Evolutionary conservation across 176 grass and related monocot genomes (phyloP).

Genomic region (Poa pratensis): DNA sequence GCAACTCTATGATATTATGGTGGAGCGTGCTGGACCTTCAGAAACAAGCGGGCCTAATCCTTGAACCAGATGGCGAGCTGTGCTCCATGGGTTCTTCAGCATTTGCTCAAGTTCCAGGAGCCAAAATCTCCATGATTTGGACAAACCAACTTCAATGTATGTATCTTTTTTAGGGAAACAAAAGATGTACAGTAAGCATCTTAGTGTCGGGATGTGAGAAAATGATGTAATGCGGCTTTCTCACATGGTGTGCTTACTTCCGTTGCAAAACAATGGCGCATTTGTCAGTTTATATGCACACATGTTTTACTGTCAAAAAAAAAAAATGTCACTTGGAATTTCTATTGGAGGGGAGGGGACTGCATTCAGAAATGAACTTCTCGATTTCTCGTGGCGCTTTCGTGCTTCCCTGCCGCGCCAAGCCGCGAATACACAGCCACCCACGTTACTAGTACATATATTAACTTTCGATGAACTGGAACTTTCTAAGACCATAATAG

Average conservation of each 20-base stretch:
- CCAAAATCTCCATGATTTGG: conserved; percentile 16
- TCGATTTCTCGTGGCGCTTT: no score
- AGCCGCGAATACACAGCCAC: no score
- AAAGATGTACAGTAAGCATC: not conserved
- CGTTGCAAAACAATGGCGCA: not conserved
- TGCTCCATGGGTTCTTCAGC: not conserved
- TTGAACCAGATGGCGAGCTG: not conserved
- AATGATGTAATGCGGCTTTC: not conserved
- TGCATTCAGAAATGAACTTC: not conserved
- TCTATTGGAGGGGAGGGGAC: not conserved
- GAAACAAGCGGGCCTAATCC: conserved; percentile 68
- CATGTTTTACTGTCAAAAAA: not conserved
- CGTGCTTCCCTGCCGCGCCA: no score
- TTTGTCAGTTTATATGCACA: not conserved
- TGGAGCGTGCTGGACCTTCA: conserved; percentile 81
- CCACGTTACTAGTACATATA: no score
- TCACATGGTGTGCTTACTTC: not conserved
- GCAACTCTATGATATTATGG: conserved; percentile 86
- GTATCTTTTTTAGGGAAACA: not conserved
- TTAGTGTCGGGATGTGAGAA: not conserved
- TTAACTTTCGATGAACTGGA: no score
- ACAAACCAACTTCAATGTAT: not conserved
- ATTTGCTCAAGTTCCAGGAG: not conserved
- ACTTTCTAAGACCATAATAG: no score
- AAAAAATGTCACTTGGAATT: not conserved